A percentile compares a stretch with the other conserved stretches of the same genome.
Evolutionary conservation across 73 alveolate species (phyloP).

Genomic region (Paramecium biaurelia): DNA sequence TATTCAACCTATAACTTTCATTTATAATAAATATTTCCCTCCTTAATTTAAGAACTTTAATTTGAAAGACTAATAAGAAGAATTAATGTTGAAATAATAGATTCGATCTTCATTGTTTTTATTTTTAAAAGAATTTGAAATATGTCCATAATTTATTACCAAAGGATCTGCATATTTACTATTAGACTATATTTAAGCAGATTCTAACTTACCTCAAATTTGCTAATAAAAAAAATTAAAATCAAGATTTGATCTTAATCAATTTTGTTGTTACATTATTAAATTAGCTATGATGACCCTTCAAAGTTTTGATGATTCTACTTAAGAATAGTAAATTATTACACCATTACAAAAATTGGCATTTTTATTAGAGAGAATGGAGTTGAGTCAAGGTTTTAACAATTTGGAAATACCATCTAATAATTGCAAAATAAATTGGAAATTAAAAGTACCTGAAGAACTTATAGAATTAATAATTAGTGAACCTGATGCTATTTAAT

Average conservation of each 20-base stretch:
- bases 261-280: constrained; percentile 32
- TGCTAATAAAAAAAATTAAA: neutral
- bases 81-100: constrained; percentile 7
- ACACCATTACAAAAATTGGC: constrained; percentile 49
- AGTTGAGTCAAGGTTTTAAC: constrained; percentile 19
- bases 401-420: constrained; percentile 9
- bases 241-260: neutral
- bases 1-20: neutral
- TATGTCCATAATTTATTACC: constrained; percentile 50
- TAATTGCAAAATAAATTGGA: neutral
- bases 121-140: constrained; percentile 53
- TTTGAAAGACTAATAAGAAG: constrained; percentile 32
- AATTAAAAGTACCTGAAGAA: constrained; percentile 40
- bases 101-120: constrained; percentile 2
- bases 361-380: constrained; percentile 54
- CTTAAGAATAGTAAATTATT: neutral
- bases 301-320: neutral
- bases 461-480: neutral
- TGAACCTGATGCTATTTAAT: neutral
- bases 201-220: neutral
- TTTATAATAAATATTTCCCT: constrained; percentile 32
- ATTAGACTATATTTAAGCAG: constrained; percentile 17
- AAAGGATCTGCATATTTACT: constrained; percentile 48
- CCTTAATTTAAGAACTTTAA: constrained; percentile 37
- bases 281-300: constrained; percentile 36